Base-by-base conservation (phyloP, 768 basidiomycete genomes). In the Suillus americanus region DNA sequence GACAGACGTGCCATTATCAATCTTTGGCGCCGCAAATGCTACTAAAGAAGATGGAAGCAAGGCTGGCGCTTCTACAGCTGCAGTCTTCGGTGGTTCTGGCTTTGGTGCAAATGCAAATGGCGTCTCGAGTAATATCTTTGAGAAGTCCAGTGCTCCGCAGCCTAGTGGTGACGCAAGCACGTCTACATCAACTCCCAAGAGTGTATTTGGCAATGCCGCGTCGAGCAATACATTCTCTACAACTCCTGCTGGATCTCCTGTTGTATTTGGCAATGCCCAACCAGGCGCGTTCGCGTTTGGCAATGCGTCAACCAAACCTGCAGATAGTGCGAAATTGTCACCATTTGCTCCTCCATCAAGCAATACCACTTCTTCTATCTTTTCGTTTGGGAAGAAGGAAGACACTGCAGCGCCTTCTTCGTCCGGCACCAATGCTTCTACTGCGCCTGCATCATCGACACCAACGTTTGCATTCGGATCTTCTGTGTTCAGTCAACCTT, bases 21-120 rank as follows among this genome's bases (percentile, higher is more conserved):
- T 66, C 79, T 83, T 66, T 78, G 77, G n/a, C 64, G 76, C 55
- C 53, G 33, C 72, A 37, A 71, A 62, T 41, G 54, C 43, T 28
- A 13, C 61, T n/a, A 60, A 60, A n/a, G 63, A 41, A 12, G 53
- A 48, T 57, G 65, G 48, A 37, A 65, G 60, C 41, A 67, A 62
- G 41, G 62, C 64, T 60, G 20, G 69, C 20, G 40, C 67, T 43
- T 20, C 66, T 4, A 10, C 71, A 8, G 43, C 71, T 16, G 62
- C 64, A 60, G 40, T 63, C 33, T 76, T 77, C 64, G 68, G 71
- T 53, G 69, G 67, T 43, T 71, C 72, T 20, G 18, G 64, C 57
- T 66, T 61, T 57, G 60, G 66, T 50, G 60, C 65, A 16, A 63
- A 71, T 50, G 61, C 65, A 14, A 62, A 71, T 8, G 48, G 73